Percentiles rank a stretch among this genome's conserved stretches.
phyloP scores from a whole-genome alignment of 305 asterid genomes.

The Fraxinus albicans region DNA sequence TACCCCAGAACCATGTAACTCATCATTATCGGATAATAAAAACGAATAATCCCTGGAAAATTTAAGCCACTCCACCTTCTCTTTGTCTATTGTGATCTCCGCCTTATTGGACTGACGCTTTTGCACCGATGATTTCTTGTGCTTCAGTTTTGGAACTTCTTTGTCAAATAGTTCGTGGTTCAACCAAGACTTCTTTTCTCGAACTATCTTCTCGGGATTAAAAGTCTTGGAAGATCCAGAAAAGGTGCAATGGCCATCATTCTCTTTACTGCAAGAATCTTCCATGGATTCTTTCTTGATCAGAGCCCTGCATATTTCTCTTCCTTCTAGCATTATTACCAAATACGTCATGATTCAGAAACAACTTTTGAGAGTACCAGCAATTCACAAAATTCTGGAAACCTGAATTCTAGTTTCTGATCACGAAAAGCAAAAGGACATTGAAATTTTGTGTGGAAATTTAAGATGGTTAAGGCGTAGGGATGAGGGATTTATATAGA shows the following conservation, averaged over 20 bases:
- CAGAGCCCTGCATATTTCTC: not conserved
- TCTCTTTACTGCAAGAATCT: not conserved
- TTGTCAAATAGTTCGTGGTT: not conserved
- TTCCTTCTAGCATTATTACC: not conserved
- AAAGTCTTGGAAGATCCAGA: not conserved
- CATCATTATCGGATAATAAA: slow-evolving; percentile 1
- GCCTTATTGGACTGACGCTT: not conserved
- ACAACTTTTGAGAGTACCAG: not conserved
- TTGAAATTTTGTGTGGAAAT: not conserved
- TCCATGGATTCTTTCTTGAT: not conserved
- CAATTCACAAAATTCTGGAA: not conserved
- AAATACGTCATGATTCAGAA: not conserved
- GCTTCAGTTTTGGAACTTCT: not conserved
- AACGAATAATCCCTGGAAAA: slow-evolving; percentile 22
- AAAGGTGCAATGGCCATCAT: slow-evolving; percentile 1
- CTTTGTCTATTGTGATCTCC: not conserved
- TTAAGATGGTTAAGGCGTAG: not conserved
- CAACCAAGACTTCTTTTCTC: not conserved
- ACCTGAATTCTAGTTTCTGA: not conserved
- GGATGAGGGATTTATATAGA: not conserved
- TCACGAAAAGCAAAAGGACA: not conserved
- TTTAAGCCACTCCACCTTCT: slow-evolving; percentile 2
- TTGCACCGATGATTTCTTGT: not conserved
- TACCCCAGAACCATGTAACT: not conserved
- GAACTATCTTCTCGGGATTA: not conserved